Conservation (phyloP, 495 filamentous ascomycete genomes). For the Darksidea phi region DNA sequence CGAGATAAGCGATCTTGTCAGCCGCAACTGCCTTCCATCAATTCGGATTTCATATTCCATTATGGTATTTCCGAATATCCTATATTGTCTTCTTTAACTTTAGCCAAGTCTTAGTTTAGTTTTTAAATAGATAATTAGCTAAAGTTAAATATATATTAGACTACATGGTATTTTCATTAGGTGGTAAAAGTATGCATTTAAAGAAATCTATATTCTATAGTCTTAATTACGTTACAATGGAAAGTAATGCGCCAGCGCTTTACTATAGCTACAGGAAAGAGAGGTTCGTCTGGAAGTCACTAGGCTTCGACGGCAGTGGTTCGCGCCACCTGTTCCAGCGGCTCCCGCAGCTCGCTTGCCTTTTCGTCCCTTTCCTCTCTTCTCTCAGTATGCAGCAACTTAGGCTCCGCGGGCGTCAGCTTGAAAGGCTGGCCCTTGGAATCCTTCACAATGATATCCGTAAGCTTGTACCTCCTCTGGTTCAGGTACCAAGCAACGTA, state of each 20-base stretch:
- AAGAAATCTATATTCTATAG: neutral
- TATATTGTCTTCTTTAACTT: too few relatives aligned
- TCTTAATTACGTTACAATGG: neutral
- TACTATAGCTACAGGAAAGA: neutral
- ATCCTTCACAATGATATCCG: conserved; percentile 1
- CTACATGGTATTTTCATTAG: too few relatives aligned
- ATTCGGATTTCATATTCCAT: too few relatives aligned
- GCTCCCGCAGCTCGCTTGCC: neutral
- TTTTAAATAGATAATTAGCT: too few relatives aligned
- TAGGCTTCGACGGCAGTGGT: neutral
- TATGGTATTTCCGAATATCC: too few relatives aligned
- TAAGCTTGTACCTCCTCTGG: conserved; percentile 1
- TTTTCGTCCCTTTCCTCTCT: neutral
- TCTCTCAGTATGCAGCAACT: neutral
- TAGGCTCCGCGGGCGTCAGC: neutral
- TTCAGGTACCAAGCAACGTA: conserved; percentile 1
- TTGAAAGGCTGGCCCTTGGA: neutral
- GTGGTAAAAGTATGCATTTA: too few relatives aligned
- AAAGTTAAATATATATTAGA: too few relatives aligned
- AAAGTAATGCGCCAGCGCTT: neutral
- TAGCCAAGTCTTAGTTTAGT: too few relatives aligned
- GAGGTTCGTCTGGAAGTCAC: neutral
- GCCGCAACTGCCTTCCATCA: too few relatives aligned
- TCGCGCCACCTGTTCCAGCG: neutral
- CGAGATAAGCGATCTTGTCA: too few relatives aligned